Percentiles rank a stretch among this genome's conserved stretches.
phyloP scores from a whole-genome alignment of 2,329 filamentous ascomycete genomes.

The Microdochium paspali region DNA sequence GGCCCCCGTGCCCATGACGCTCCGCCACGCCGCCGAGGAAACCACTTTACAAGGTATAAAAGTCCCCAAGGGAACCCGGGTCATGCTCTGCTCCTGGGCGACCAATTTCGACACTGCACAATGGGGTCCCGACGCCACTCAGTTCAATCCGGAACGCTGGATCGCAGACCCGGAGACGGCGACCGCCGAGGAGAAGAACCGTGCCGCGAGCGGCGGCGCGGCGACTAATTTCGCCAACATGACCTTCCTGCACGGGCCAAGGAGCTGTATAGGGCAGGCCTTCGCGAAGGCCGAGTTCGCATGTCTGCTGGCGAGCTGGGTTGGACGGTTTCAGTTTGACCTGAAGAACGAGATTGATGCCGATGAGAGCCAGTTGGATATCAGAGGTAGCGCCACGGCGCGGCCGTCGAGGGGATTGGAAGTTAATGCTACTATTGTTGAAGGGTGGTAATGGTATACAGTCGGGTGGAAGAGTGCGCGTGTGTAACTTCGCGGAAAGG shows the following conservation, averaged over 20 bases:
- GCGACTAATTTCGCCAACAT: constrained; percentile 67
- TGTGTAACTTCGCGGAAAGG: too few species aligned
- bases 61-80: constrained; percentile 53
- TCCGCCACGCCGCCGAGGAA: constrained; percentile 46
- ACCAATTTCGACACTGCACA: constrained; percentile 59
- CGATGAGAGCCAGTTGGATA: constrained; percentile 56
- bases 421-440: constrained; percentile 56
- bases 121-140: constrained; percentile 67
- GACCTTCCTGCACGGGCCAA: constrained; percentile 79
- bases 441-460: constrained; percentile 46
- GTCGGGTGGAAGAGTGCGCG: neutral
- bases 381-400: constrained; percentile 63
- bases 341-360: constrained; percentile 48
- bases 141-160: constrained; percentile 77
- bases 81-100: constrained; percentile 57
- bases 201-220: constrained; percentile 58
- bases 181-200: constrained; percentile 22
- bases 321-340: constrained; percentile 63
- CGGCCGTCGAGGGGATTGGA: constrained; percentile 64
- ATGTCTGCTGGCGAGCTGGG: constrained; percentile 66
- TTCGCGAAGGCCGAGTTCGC: constrained; percentile 84
- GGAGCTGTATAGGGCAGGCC: constrained; percentile 73
- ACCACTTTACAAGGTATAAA: constrained; percentile 46
- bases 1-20: constrained; percentile 41
- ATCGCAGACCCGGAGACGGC: constrained; percentile 34